A percentile compares a stretch with the other conserved stretches of the same genome.
Evolutionary conservation across 139 green algal species (phyloP).

Genomic region (Chlamydomonas eustigma): DNA sequence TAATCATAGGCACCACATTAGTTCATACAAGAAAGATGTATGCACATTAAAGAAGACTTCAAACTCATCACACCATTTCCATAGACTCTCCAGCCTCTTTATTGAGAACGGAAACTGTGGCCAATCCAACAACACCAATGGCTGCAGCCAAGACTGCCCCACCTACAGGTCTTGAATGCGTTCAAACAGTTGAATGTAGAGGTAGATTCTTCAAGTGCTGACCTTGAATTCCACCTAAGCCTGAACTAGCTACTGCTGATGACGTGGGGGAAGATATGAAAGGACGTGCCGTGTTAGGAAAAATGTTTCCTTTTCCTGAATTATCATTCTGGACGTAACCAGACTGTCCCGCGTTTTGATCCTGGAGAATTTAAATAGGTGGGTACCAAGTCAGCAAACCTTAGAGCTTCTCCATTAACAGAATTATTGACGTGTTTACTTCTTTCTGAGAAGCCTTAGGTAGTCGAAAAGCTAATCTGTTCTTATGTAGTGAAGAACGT

Average conservation of each 20-base stretch:
- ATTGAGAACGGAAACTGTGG: background rate
- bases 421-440: no score
- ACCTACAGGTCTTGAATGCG: background rate
- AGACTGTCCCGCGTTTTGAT: no score
- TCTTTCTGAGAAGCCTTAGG: no score
- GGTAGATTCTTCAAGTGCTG: no score
- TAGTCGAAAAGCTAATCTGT: no score
- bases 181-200: background rate
- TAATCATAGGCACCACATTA: no score
- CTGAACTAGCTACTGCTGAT: background rate
- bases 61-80: background rate
- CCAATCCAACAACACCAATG: background rate
- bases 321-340: conserved; percentile 4
- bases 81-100: background rate
- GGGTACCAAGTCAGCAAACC: no score
- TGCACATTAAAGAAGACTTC: background rate
- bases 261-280: conserved; percentile 5
- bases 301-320: conserved; percentile 11
- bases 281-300: background rate
- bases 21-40: no score
- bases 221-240: conserved; percentile 4
- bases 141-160: background rate
- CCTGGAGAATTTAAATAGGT: no score
- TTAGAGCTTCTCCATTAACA: no score
- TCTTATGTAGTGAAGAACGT: no score